Evolutionary conservation across 2,329 filamentous ascomycete genomes (phyloP), one percentile per base, ranked within the genome.

Genomic region (Colletotrichum brevisporum): DNA sequence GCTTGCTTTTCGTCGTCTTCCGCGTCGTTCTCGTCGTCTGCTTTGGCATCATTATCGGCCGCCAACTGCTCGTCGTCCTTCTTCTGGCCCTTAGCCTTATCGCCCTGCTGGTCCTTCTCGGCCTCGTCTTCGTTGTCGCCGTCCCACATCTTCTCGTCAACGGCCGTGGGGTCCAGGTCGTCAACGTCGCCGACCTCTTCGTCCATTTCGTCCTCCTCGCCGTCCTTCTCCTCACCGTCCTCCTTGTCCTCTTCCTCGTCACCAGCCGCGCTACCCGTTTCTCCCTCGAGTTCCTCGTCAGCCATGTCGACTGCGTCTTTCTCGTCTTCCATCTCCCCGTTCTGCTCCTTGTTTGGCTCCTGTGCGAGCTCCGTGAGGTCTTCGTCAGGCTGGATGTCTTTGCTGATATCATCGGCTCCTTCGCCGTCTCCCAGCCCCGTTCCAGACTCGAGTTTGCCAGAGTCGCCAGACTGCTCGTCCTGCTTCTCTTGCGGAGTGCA

Each of bases 111-210:
- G 52, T 98, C 92, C 73, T 96, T 96, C 55, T 95, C 92, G 1
- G 92, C 90, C 55, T 95, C 90, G 56, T 95, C 52, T 51, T 94
- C 91, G 61, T 92, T 90, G 53, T 91, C 90, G 47, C 94, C 95
- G 80, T 99, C 95, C 96, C 96, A 99, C 88, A 98, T 94, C 85
- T 98, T 99, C 83, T 99, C 97, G 77, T 99, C 97, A 1, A 98
- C 92, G 21, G 95, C 93, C 16, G 90, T 92, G 13, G 94, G 92
- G 74, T 97, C 95, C 50, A 97, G 85, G 75, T 97, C 94, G 81
- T 98, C 94, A 12, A 98, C 94, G 75, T 94, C 92, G 1, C 95
- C 96, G 5, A 92, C 89, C 80, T 98, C 94, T 75, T 97, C 95
- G 72, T 98, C 94, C 77, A 97, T 91, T 10, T 94, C 91, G n/a